phyloP scores from a whole-genome alignment of 169 alveolate species.

The Plasmodium adleri region DNA sequence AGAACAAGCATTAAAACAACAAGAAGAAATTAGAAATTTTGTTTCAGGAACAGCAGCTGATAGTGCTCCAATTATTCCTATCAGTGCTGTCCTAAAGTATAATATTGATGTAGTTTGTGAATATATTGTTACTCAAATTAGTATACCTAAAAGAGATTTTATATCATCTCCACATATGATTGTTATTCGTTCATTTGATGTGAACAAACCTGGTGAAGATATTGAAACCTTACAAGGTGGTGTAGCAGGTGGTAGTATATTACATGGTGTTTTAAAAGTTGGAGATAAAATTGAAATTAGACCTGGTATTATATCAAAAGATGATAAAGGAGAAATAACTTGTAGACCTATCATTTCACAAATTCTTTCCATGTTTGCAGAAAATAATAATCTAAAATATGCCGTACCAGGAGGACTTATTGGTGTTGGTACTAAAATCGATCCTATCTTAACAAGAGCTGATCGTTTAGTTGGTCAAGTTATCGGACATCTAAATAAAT shows the following conservation, averaged over 20 bases:
- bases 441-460: constrained; percentile 98
- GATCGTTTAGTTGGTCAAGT: constrained; percentile 98
- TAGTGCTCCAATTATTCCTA: constrained; percentile 98
- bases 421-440: constrained; percentile 97
- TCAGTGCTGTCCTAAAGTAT: constrained; percentile 96
- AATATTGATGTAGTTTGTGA: constrained; percentile 97
- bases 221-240: constrained; percentile 98
- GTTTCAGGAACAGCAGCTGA: constrained; percentile 97
- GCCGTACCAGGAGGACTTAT: constrained; percentile 99
- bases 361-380: constrained; percentile 97
- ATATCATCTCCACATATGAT: constrained; percentile 98
- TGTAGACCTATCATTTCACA: constrained; percentile 92
- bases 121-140: constrained; percentile 94
- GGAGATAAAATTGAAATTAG: constrained; percentile 98
- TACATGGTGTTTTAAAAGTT: constrained; percentile 96
- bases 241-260: constrained; percentile 98
- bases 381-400: constrained; percentile 96
- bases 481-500: constrained; percentile 95
- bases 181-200: constrained; percentile 98
- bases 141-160: constrained; percentile 98
- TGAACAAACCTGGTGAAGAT: constrained; percentile 99
- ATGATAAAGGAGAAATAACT: constrained; percentile 89
- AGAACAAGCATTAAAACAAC: constrained; percentile 95
- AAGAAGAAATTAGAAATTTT: constrained; percentile 94
- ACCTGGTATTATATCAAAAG: constrained; percentile 97